Evolutionary conservation across 2,329 filamentous ascomycete species (phyloP).

Genomic region (Claviceps humidiphila): DNA sequence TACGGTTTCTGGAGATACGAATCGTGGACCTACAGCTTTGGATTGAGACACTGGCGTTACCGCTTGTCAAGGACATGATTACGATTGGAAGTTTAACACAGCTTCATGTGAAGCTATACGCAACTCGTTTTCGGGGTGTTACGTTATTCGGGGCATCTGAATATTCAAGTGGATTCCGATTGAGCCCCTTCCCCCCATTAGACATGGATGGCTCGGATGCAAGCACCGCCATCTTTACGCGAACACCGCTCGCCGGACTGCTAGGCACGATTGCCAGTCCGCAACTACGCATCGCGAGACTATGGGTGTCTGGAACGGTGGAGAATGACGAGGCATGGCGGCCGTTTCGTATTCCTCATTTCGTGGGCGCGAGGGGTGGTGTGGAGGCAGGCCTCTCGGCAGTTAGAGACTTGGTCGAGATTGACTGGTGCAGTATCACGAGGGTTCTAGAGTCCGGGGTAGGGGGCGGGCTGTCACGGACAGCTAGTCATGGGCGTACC

Average conservation of each 20-base stretch:
- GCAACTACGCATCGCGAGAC: conserved; percentile 25
- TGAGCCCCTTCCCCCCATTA: background rate
- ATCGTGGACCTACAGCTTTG: conserved; percentile 19
- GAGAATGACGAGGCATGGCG: conserved; percentile 8
- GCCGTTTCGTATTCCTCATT: conserved; percentile 7
- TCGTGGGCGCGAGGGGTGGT: conserved; percentile 3
- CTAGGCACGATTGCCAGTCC: conserved; percentile 31
- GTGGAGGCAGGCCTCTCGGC: background rate
- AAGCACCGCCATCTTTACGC: conserved; percentile 10
- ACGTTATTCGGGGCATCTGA: background rate
- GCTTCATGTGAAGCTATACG: conserved; percentile 7
- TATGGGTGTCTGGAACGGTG: conserved; percentile 25
- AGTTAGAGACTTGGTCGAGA: background rate
- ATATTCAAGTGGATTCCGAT: background rate
- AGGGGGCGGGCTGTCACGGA: background rate
- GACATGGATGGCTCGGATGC: background rate
- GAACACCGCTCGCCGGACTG: conserved; percentile 20
- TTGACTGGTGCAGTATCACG: conserved; percentile 1
- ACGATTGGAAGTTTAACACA: conserved; percentile 18
- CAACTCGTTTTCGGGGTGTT: background rate
- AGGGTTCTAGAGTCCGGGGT: background rate
- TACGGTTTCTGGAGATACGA: conserved; percentile 16
- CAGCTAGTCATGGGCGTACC: background rate
- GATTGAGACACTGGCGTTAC: conserved; percentile 16
- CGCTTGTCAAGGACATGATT: conserved; percentile 19